Evolutionary conservation across 768 basidiomycete genomes (phyloP).

Genomic region (Leccinum incarnatum): DNA sequence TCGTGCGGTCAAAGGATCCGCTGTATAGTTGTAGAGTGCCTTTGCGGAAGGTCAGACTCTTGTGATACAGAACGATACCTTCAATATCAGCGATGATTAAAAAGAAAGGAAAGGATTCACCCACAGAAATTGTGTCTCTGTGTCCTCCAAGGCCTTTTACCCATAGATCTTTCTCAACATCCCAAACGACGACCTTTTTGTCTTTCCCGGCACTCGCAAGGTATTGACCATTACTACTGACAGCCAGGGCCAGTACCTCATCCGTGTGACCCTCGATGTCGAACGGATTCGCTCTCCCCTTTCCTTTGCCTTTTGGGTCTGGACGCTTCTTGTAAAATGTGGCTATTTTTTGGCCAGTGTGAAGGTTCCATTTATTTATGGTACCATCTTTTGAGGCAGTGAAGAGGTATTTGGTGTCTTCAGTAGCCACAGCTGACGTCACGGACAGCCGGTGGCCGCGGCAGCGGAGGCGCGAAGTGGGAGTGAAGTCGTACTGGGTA

Average conservation of each 20-base stretch:
- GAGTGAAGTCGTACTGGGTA: constrained; percentile 54
- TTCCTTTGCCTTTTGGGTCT: constrained; percentile 50
- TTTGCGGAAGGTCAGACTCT: constrained; percentile 77
- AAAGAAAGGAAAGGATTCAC: constrained; percentile 42
- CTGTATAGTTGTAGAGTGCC: constrained; percentile 67
- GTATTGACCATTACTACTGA: constrained; percentile 82
- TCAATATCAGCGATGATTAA: constrained; percentile 13
- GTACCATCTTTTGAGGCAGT: constrained; percentile 89
- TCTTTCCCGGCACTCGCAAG: constrained; percentile 89
- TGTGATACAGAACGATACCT: background rate
- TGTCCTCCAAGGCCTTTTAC: constrained; percentile 79
- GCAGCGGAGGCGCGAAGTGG: constrained; percentile 49
- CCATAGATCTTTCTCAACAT: constrained; percentile 73
- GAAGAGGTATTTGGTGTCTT: constrained; percentile 73
- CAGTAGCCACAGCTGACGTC: constrained; percentile 77
- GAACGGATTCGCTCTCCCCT: constrained; percentile 49
- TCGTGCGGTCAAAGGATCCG: constrained; percentile 79
- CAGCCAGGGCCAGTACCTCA: constrained; percentile 78
- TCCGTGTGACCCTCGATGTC: constrained; percentile 77
- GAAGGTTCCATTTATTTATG: constrained; percentile 83
- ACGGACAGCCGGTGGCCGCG: constrained; percentile 76
- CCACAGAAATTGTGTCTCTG: constrained; percentile 64
- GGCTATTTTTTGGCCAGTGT: constrained; percentile 54
- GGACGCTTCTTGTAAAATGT: constrained; percentile 61
- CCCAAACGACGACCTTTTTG: constrained; percentile 81